phyloP scores from a whole-genome alignment of 2,329 filamentous ascomycete genomes.

The Pezicula rhizophila region DNA sequence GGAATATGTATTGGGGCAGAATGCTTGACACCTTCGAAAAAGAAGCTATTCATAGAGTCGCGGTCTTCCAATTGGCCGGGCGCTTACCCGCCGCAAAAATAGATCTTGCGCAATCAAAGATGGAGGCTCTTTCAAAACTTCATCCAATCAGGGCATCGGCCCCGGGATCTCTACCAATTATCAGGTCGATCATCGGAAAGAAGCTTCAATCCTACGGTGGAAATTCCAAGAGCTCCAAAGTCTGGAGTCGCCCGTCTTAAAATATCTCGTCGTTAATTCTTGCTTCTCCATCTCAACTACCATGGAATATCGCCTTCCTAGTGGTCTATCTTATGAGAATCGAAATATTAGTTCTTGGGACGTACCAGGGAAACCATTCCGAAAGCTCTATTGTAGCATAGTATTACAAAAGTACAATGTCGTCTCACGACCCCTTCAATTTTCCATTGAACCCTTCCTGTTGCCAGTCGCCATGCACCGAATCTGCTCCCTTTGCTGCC shows the following conservation, averaged over 20 bases:
- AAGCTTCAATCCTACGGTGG: neutral
- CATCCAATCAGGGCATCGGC: neutral
- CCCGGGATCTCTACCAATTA: neutral
- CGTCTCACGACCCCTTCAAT: conserved; percentile 16
- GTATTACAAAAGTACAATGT: conserved; percentile 17
- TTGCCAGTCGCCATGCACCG: conserved; percentile 52
- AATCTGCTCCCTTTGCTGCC: conserved; percentile 27
- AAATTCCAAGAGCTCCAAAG: neutral
- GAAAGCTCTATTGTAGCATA: conserved; percentile 17
- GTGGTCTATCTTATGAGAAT: neutral
- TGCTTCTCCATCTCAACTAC: neutral
- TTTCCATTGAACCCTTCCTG: conserved; percentile 39
- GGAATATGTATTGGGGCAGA: neutral
- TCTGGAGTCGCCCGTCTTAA: neutral
- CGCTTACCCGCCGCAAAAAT: neutral
- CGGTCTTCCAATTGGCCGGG: neutral
- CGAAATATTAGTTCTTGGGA: neutral
- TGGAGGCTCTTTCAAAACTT: neutral
- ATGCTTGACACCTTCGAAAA: neutral
- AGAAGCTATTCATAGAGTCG: neutral
- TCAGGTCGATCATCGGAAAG: neutral
- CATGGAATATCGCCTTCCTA: neutral
- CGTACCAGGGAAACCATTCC: conserved; percentile 2
- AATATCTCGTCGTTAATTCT: neutral
- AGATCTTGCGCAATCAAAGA: neutral